Evolutionary conservation across 2,329 filamentous ascomycete genomes (phyloP).

Genomic region (Chrysosphaeria jannelii): DNA sequence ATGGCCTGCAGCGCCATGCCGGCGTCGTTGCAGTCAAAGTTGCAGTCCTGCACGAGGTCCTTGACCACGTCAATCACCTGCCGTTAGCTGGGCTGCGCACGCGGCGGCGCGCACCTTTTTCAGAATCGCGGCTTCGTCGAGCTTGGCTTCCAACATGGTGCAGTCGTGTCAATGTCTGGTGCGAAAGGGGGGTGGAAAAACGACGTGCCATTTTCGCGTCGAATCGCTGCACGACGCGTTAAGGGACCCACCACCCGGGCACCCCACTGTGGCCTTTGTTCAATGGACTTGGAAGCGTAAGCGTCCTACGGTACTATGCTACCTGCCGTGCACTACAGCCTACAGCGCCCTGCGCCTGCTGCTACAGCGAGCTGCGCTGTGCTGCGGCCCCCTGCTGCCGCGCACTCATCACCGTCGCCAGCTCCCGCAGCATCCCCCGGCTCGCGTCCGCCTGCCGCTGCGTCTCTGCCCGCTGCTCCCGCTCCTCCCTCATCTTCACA

Average conservation of each 20-base stretch:
- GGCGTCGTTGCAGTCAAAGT: slow-evolving; percentile 99
- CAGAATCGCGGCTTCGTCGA: slow-evolving; percentile 75
- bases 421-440: slow-evolving; percentile 68
- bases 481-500: slow-evolving; percentile 62
- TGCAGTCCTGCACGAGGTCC: slow-evolving; percentile 97
- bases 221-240: no score
- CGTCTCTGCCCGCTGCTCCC: slow-evolving; percentile 38
- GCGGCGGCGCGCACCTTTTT: slow-evolving; percentile 44
- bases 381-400: slow-evolving; percentile 3
- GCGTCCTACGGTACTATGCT: no score
- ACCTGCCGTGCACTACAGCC: no score
- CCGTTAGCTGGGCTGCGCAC: not conserved
- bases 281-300: no score
- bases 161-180: slow-evolving; percentile 3
- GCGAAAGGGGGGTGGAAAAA: not conserved
- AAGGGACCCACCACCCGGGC: no score
- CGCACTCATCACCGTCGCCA: slow-evolving; percentile 59
- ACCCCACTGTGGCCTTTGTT: no score
- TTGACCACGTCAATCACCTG: slow-evolving; percentile 97
- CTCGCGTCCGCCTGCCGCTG: slow-evolving; percentile 54
- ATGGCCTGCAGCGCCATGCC: slow-evolving; percentile 95
- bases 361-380: not conserved
- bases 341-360: no score
- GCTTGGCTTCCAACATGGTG: slow-evolving; percentile 80
- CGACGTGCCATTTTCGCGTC: no score